These are phyloP conservation scores for Metarhizium humberi DNA, from an alignment of 2,329 filamentous ascomycete genomes.

Conservation along the genomic window DNA sequence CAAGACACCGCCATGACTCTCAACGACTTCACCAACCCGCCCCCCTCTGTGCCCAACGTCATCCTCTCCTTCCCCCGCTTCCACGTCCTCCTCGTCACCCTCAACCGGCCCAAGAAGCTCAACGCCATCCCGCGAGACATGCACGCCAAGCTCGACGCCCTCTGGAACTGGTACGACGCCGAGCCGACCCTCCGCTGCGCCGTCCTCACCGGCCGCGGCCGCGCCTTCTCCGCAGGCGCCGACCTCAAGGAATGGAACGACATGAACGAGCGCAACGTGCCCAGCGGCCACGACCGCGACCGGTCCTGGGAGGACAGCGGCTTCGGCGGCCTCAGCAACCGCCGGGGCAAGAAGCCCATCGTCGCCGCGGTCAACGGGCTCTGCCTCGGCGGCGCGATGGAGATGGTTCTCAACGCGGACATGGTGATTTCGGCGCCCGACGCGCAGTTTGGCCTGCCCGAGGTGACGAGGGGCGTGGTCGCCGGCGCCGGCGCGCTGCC, in stretches of 20 bases:
- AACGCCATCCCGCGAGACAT: slow-evolving; percentile 44
- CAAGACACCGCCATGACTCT: slow-evolving; percentile 9
- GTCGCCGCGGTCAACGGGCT: slow-evolving; percentile 69
- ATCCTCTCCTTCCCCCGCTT: slow-evolving; percentile 40
- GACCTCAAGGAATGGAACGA: slow-evolving; percentile 53
- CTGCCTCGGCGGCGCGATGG: slow-evolving; percentile 67
- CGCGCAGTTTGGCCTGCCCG: slow-evolving; percentile 60
- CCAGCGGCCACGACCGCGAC: slow-evolving; percentile 3
- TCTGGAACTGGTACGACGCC: slow-evolving; percentile 53
- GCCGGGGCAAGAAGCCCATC: slow-evolving; percentile 63
- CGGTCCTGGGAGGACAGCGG: slow-evolving; percentile 34
- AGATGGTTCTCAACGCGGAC: slow-evolving; percentile 68
- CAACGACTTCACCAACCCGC: slow-evolving; percentile 20
- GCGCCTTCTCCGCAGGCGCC: slow-evolving; percentile 59
- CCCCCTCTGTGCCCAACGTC: slow-evolving; percentile 31
- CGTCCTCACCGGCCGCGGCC: slow-evolving; percentile 51
- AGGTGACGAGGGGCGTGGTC: slow-evolving; percentile 62
- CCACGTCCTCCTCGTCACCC: slow-evolving; percentile 33
- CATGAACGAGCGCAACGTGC: slow-evolving; percentile 23
- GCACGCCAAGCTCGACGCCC: slow-evolving; percentile 36
- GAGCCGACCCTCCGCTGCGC: slow-evolving; percentile 51
- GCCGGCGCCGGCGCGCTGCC: slow-evolving; percentile 64
- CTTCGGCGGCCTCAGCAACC: slow-evolving; percentile 58
- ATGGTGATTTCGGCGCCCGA: slow-evolving; percentile 51
- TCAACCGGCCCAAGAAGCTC: slow-evolving; percentile 24